Base-by-base conservation (phyloP, 2,329 filamentous ascomycete genomes). In the Exophiala viscosa region DNA sequence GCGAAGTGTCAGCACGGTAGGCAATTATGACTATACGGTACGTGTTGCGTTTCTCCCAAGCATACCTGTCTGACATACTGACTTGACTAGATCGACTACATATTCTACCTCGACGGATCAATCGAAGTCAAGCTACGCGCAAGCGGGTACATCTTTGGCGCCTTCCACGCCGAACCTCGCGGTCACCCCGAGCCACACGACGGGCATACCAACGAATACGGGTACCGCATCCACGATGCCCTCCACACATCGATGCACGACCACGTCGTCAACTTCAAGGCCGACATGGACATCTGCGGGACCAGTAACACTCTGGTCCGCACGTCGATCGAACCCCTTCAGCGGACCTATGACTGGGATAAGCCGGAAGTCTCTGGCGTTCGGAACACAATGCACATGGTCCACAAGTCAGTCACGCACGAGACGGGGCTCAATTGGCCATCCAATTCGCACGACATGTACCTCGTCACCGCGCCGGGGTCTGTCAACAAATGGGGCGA, bases 1-100 rank as follows among this genome's bases (percentile, higher is more conserved):
- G 2, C 69, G 78, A 0, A 71, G 68, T 1, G 71, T 80, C 2
- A 69, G 72, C 1, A 80, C 77, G 0, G 73, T 82, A 2, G 77
- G 76, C 1, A 82, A 81, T 64, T 81, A 82, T 61, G 78, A 81
- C 56, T 76, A 73, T 53, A 71, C 72, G 23, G 51, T 54, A 8
- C 48, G 55, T 42, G 15, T 32, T 32, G 17, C 15, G 1, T 15
- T 15, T 45, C 18, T 20, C 14, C 23, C 8, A 7, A 28, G 23
- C 23, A 28, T 28, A 2, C 23, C 23, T 33, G 4, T 17, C 42
- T 41, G 13, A 52, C 34, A 41, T 18, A 2, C 17, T 10, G 17
- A 15, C 10, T 8, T 9, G 15, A 23, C 15, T 28, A 54, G n/a
- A 74, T 80, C 46, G 70, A 69, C 35, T 81, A 80, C 57, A 65